Base-by-base conservation (phyloP, 2,329 filamentous ascomycete genomes). In the Paecilomyces fulvus region DNA sequence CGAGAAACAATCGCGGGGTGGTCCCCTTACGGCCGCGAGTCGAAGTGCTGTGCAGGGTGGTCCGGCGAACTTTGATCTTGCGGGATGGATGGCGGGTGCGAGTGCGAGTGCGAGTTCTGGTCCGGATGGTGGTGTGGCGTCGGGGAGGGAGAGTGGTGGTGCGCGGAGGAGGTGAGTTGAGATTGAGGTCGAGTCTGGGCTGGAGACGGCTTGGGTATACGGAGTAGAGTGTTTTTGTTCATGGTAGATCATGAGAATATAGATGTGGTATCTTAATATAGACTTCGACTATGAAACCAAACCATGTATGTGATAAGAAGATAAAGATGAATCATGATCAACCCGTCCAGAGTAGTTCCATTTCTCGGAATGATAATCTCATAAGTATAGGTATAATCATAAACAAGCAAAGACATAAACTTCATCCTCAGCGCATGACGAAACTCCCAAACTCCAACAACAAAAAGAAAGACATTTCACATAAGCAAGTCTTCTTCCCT, bases 1-100 rank as follows among this genome's bases (percentile, higher is more conserved):
- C 70, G 91, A 96, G 71, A 89, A 90, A 67, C 87, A 90, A 67
- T 90, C 94, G 72, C 90, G 91, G 75, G 83, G 83, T 60, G 86
- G 84, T 62, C 84, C 88, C 1, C 78, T 92, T 63, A 80, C 79
- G 59, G 79, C 82, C 68, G 65, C 84, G 64, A 77, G 84, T 55
- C 70, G 75, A 49, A 77, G 79, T 7, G 88, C 84, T 67, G 75
- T 88, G 61, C 79, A 84, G 2, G 85, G 74, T 12, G 56, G 60
- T 56, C 58, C 67, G 7, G 81, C 83, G 62, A 84, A 83, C 55
- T 88, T 88, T 61, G 85, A 88, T 71, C 77, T 87, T 53, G 85
- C 85, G 2, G 80, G 83, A 5, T 88, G 83, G 81, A 80, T 88
- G 79, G 85, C 85, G 17, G 85, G 84, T 9, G 70, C 75, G n/a